Evolutionary conservation across 805 yeast genomes (phyloP), one percentile per base, ranked within the genome.

Genomic region (Wickerhamiella nectarea): DNA sequence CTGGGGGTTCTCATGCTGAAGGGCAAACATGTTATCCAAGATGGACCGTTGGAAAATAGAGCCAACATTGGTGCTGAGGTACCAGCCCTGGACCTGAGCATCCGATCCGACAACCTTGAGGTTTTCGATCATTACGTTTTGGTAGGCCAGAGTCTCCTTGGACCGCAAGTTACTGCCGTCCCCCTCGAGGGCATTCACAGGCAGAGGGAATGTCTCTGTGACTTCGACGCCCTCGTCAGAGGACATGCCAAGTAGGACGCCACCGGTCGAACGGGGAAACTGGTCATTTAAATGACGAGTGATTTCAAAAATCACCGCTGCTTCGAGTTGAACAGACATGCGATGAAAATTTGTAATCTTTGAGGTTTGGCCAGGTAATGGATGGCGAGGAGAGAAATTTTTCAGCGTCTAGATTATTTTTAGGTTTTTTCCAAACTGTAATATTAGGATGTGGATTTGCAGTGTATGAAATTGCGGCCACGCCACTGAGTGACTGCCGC

Each of bases 1-100:
- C 51, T 69, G 68, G 40, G 72, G 66, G 55, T 74, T 72, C 57
- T 67, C 67, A 50, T 62, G 60, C 63, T 82, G 91, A 57, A 74
- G 74, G 47, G 72, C 73, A 37, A 76, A 73, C 64, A 84, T 69
- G 33, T 76, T 70, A 53, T 84, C 94, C 22, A 85, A 68, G 41
- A 81, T 67, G 38, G 56, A 43, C 44, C 74, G 74, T 47, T 77
- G 75, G 55, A 78, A 73, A 57, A 76, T 77, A 58, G 76, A 76
- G 37, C 91, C 91, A 33, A 80, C 71, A 41, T 68, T 65, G 22
- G 85, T 70, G 36, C 80, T 69, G 57, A 82, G 74, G 64, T 81
- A 84, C 85, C 87, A 84, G 26, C 95, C 95, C 50, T 78, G 72
- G 48, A 78, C 69, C 56, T 77, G 81, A 35, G 75, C 68, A 37